A percentile compares a stretch with the other conserved stretches of the same genome.
Conservation (phyloP, 2,329 filamentous ascomycete genomes). For the Beauveria sp. region DNA sequence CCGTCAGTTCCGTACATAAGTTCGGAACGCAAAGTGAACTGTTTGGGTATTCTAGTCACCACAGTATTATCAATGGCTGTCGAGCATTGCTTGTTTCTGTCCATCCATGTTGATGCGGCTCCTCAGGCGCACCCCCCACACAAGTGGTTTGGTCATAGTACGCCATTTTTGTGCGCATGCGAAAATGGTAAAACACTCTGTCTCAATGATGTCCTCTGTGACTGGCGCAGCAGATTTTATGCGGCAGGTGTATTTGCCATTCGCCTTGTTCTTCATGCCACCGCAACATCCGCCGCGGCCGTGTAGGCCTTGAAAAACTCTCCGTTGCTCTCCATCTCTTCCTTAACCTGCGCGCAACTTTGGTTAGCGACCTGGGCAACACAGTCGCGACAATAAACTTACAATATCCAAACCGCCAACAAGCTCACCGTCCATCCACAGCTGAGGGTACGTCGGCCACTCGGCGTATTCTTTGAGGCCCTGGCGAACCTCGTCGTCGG, state of each 20-base stretch:
- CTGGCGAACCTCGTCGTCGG: slow-evolving; percentile 93
- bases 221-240: not conserved
- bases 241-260: not conserved
- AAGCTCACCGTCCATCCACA: slow-evolving; percentile 86
- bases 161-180: not conserved
- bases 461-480: slow-evolving; percentile 96
- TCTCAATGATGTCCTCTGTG: not conserved
- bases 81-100: not conserved
- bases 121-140: not conserved
- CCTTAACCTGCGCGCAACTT: slow-evolving; percentile 63
- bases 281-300: slow-evolving; percentile 37
- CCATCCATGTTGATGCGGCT: not conserved
- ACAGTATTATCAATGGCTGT: not conserved
- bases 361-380: not conserved
- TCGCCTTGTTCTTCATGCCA: slow-evolving; percentile 25
- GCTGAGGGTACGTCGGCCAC: slow-evolving; percentile 94
- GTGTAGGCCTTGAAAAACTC: slow-evolving; percentile 75
- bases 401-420: slow-evolving; percentile 95
- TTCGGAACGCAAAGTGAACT: not conserved
- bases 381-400: slow-evolving; percentile 32
- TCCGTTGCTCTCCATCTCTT: slow-evolving; percentile 77
- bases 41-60: slow-evolving; percentile 1
- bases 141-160: not conserved
- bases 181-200: not conserved
- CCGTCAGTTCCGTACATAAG: not conserved